Evolutionary conservation across 1,139 yeast genomes (phyloP).

Genomic region (Blastobotrys ciferrii): DNA sequence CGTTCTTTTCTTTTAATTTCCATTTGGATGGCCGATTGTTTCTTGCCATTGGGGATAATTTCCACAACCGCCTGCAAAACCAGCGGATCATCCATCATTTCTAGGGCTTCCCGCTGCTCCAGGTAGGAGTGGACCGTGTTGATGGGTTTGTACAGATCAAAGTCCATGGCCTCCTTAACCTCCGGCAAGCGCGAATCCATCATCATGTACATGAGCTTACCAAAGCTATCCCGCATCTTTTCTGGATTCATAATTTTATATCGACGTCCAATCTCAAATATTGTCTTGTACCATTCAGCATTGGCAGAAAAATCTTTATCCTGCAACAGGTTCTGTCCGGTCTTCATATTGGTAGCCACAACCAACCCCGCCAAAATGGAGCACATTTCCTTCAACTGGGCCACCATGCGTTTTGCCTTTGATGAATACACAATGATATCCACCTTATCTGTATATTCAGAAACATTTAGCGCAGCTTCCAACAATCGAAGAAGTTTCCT

Average conservation of each 20-base stretch:
- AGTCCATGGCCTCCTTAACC: constrained; percentile 63
- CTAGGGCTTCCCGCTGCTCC: constrained; percentile 38
- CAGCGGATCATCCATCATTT: constrained; percentile 53
- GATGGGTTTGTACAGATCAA: constrained; percentile 67
- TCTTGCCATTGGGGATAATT: constrained; percentile 54
- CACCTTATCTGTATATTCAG: constrained; percentile 72
- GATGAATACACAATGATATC: constrained; percentile 63
- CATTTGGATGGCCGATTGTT: constrained; percentile 50
- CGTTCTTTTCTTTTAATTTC: constrained; percentile 60
- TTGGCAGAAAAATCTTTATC: constrained; percentile 63
- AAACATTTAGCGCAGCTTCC: constrained; percentile 70
- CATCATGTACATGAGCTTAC: constrained; percentile 73
- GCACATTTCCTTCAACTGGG: constrained; percentile 68
- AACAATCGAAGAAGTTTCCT: constrained; percentile 59
- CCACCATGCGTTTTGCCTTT: constrained; percentile 62
- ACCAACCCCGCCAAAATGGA: constrained; percentile 71
- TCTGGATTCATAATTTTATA: constrained; percentile 80
- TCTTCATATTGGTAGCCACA: constrained; percentile 66
- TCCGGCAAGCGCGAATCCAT: constrained; percentile 77
- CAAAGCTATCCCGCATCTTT: constrained; percentile 69
- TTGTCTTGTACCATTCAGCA: constrained; percentile 62
- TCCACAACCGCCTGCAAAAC: constrained; percentile 63
- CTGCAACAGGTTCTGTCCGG: constrained; percentile 59
- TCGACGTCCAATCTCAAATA: constrained; percentile 73
- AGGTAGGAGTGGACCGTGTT: constrained; percentile 55